These are phyloP conservation scores for Chaetomium cochliodes DNA, from an alignment of 495 filamentous ascomycete species.

Conservation along the genomic window DNA sequence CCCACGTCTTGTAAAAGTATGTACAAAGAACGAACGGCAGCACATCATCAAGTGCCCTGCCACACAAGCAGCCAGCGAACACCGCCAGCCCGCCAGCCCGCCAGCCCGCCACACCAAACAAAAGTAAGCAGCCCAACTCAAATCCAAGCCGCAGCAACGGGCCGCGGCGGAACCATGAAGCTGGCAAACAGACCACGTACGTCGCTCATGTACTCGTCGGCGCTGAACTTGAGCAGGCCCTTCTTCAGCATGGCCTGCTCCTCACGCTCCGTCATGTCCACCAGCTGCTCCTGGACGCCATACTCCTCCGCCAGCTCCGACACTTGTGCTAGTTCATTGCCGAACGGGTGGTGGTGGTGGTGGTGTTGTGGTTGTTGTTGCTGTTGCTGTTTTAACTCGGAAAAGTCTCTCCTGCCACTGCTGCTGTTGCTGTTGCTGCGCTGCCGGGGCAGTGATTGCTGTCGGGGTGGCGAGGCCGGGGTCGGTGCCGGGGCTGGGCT, in stretches of 20 bases:
- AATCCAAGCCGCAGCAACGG: conserved; percentile 7
- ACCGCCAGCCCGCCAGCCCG: too few relatives aligned
- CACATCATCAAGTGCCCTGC: too few relatives aligned
- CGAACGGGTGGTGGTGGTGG: conserved; percentile 57
- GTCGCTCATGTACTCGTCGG: conserved; percentile 80
- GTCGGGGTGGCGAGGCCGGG: conserved; percentile 28
- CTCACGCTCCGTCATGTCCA: conserved; percentile 62
- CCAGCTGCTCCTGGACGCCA: conserved; percentile 57
- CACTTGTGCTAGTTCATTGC: conserved; percentile 70
- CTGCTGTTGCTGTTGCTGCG: conserved; percentile 18
- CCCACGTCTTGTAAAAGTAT: background rate
- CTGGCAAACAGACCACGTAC: conserved; percentile 64
- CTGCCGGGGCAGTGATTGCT: conserved; percentile 15
- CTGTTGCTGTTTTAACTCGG: background rate
- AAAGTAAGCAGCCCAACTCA: background rate
- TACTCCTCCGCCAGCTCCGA: conserved; percentile 86
- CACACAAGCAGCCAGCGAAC: too few relatives aligned
- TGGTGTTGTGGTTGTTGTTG: background rate
- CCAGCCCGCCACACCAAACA: background rate
- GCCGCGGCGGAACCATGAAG: conserved; percentile 33
- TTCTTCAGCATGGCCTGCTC: conserved; percentile 61
- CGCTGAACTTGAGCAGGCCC: conserved; percentile 72
- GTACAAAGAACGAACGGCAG: background rate
- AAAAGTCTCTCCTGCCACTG: conserved; percentile 5
- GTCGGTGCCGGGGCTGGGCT: conserved; percentile 26